These are phyloP conservation scores for Blastobotrys aristatus DNA, from an alignment of 1,139 yeast genomes.

Conservation along the genomic window DNA sequence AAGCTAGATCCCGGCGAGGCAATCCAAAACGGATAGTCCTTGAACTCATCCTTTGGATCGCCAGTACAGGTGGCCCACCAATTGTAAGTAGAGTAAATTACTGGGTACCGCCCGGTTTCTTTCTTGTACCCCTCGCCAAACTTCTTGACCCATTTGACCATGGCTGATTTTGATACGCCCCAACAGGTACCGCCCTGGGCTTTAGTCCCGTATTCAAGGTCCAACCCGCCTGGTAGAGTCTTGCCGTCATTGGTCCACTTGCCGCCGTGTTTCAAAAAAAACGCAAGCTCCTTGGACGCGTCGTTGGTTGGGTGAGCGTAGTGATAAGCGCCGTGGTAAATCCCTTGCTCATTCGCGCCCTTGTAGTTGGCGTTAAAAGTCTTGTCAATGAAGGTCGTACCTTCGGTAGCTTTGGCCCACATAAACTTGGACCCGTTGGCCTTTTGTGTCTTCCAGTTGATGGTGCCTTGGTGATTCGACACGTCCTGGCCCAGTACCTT, in stretches of 20 bases:
- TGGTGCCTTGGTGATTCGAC: slow-evolving; percentile 11
- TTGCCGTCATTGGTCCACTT: slow-evolving; percentile 13
- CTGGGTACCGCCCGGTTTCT: slow-evolving; percentile 11
- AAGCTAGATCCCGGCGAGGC: slow-evolving; percentile 6
- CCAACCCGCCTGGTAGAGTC: slow-evolving; percentile 16
- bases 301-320: slow-evolving; percentile 10
- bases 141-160: slow-evolving; percentile 9
- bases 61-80: slow-evolving; percentile 15
- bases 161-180: slow-evolving; percentile 4
- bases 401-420: slow-evolving; percentile 14
- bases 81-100: slow-evolving; percentile 11
- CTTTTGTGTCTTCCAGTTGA: slow-evolving; percentile 13
- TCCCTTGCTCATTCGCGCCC: slow-evolving; percentile 9
- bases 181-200: slow-evolving; percentile 10
- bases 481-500: slow-evolving; percentile 14
- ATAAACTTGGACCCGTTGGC: slow-evolving; percentile 12
- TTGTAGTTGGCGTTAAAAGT: slow-evolving; percentile 10
- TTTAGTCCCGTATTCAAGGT: slow-evolving; percentile 10
- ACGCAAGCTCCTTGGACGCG: slow-evolving; percentile 7
- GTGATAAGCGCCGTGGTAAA: slow-evolving; percentile 14
- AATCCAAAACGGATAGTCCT: slow-evolving; percentile 14
- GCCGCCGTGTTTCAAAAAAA: slow-evolving; percentile 13
- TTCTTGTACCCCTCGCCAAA: slow-evolving; percentile 13
- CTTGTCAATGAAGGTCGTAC: slow-evolving; percentile 6
- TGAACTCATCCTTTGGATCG: slow-evolving; percentile 2